Base-by-base conservation (phyloP, 129 eudicot genomes). In the Deinandra increscens region DNA sequence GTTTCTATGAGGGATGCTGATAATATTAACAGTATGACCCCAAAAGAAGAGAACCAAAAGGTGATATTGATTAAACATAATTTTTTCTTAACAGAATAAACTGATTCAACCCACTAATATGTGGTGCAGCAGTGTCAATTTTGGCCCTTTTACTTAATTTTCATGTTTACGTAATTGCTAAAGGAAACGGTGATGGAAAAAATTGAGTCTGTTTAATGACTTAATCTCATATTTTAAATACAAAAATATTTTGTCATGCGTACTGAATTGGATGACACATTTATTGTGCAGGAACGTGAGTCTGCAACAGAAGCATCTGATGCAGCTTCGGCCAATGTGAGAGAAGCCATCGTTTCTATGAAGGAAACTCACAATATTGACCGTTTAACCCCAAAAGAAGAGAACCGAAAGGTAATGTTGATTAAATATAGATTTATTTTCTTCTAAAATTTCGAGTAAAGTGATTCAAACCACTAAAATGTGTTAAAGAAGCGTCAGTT, bases 231-330 rank as follows among this genome's bases (percentile, higher is more conserved):
- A n/a, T n/a, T n/a, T n/a, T n/a, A n/a, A n/a, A n/a, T n/a, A n/a
- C n/a, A n/a, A n/a, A n/a, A n/a, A n/a, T n/a, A 33, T 80, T 54
- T 41, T 80, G 68, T 76, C 18, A n/a, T n/a, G n/a, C 89, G 85
- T 92, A 82, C 68, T 63, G 38, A 76, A 37, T 49, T 11, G 8
- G 20, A 38, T 15, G 96, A 85, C 68, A 69, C 62, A 10, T 68
- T 81, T 69, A 70, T 81, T 72, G 31, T 60, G 44, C 78, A 76
- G 68, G 92, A 89, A 69, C 87, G 80, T 68, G 89, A 80, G 74
- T 66, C 75, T 77, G 79, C 95, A 70, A 82, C 72, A 80, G 88
- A 86, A 74, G 85, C 90, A 64, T 74, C 88, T 68, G 84, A 82
- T 77, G 91, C 85, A 72, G 87, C 94, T 66, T 53, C 73, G 61